A percentile compares a stretch with the other conserved stretches of the same genome.
phyloP scores from a whole-genome alignment of 257 asterid species.

The Salvia miltiorrhiza region DNA sequence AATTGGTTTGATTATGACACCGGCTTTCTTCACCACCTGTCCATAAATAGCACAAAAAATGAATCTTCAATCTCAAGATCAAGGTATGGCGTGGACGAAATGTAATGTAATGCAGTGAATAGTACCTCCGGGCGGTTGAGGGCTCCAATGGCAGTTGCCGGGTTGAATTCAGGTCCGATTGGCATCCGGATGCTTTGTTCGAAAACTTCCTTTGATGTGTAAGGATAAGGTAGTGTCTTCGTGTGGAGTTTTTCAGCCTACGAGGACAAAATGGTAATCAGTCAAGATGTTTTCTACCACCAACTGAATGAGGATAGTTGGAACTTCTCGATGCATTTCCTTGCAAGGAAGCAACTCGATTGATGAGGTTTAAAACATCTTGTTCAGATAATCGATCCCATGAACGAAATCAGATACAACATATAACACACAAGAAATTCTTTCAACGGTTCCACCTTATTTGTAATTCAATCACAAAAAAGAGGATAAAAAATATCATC shows the following conservation, averaged over 20 bases:
- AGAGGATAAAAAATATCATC: background rate
- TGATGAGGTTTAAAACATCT: background rate
- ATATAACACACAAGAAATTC: background rate
- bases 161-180: slow-evolving; percentile 90
- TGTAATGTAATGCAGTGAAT: background rate
- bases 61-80: background rate
- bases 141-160: slow-evolving; percentile 64
- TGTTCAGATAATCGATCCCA: no score
- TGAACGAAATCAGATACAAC: background rate
- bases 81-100: background rate
- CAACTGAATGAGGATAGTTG: background rate
- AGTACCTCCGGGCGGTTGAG: slow-evolving; percentile 87
- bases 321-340: background rate
- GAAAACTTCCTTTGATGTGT: slow-evolving; percentile 70
- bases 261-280: slow-evolving; percentile 10
- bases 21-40: slow-evolving; percentile 85
- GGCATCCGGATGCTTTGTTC: slow-evolving; percentile 93
- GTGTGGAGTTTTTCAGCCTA: slow-evolving; percentile 88
- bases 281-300: background rate
- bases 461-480: background rate
- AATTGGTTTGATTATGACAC: slow-evolving; percentile 74
- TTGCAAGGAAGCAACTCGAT: background rate
- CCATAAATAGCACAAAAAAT: background rate
- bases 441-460: background rate
- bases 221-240: slow-evolving; percentile 82